Base-by-base conservation (phyloP, 2,329 filamentous ascomycete genomes). In the Davidsoniella australis region DNA sequence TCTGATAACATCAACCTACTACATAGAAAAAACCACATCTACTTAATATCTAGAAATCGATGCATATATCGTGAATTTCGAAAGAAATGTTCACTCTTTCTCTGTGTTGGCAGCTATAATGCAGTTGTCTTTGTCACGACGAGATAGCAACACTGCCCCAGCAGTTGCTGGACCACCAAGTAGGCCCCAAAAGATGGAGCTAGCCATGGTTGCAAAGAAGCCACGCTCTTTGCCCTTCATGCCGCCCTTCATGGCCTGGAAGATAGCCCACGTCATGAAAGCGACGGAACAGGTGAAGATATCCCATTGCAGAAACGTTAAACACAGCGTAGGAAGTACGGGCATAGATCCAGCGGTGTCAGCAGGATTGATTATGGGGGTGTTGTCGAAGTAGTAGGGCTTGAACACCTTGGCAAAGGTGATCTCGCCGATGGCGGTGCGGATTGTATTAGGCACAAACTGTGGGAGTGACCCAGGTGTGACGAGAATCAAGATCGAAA, bases 291-390 rank as follows among this genome's bases (percentile, higher is more conserved):
- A 37, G 17, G 7, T 29, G 20, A 24, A 23, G 3, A 51, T 10
- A 42, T 51, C 49, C 44, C 44, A 51, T 7, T 47, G 44, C 39
- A 51, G 24, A 33, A 51, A 51, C 5, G 26, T 43, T 18, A 37
- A 33, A 2, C 44, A 37, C 16, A 47, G 5, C 7, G 18, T 16
- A 12, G 39, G 36, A 9, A 45, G 41, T 9, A 45, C n/a, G 17
- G 26, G 12, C 10, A n/a, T 29, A 2, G 44, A 33, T 12, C 23
- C 24, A 4, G 47, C 47, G n/a, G 40, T 20, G 29, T 50, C 17
- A 10, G 33, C 36, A 23, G 33, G 37, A 9, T 38, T 17, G 14
- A 41, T 17, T n/a, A 41, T 24, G 12, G 48, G 48, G 5, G 48
- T 33, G 42, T 16, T 50, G 23, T 0, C 12, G 23, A 46, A 45